Evolutionary conservation across 768 basidiomycete species (phyloP).

Genomic region (Bullera alba): DNA sequence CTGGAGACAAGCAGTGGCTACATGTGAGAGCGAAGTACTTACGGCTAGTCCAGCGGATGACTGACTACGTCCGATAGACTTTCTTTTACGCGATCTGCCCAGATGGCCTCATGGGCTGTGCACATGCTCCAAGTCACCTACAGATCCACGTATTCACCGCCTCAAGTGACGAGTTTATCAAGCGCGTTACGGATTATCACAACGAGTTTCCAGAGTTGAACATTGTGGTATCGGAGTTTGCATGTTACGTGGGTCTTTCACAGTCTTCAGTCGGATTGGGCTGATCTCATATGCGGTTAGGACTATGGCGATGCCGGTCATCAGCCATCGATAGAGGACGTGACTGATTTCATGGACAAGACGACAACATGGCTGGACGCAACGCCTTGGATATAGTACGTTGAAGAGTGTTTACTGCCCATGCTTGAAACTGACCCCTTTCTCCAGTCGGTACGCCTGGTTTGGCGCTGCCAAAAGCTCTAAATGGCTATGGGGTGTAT

Average conservation of each 20-base stretch:
- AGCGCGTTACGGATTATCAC: background rate
- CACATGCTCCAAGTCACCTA: constrained; percentile 2
- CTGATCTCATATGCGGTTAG: background rate
- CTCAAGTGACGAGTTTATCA: background rate
- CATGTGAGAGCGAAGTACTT: constrained; percentile 3
- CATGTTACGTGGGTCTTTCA: background rate
- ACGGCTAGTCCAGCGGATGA: background rate
- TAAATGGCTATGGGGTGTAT: background rate
- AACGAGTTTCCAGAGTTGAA: background rate
- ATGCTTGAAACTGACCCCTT: background rate
- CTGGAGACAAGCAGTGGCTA: constrained; percentile 16
- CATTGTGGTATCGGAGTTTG: constrained; percentile 1
- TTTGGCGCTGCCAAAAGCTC: constrained; percentile 1
- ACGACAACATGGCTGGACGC: background rate
- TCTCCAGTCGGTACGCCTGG: constrained; percentile 3
- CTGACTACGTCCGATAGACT: background rate
- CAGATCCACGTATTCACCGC: background rate
- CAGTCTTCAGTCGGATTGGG: background rate
- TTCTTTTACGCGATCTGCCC: constrained; percentile 6
- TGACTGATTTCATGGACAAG: background rate
- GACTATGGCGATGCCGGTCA: background rate
- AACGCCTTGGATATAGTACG: background rate
- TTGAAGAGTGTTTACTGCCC: background rate
- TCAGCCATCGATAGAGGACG: background rate
- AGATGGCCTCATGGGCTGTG: background rate